Base-by-base conservation (phyloP, 306 rosid species). In the Lathyrus oleraceus region DNA sequence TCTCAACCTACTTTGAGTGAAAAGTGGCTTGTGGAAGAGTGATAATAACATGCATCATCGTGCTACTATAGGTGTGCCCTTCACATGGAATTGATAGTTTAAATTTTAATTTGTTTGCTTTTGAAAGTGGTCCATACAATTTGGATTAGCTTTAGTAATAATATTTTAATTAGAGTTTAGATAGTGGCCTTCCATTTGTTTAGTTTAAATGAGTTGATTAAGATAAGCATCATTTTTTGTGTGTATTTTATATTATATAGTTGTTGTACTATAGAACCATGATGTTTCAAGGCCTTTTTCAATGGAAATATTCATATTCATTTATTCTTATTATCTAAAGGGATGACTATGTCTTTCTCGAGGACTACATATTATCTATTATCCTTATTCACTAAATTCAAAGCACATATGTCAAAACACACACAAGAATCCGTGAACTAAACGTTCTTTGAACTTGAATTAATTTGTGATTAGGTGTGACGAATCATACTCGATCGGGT, bases 41-140 rank as follows among this genome's bases (percentile, higher is more conserved):
- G 82, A 76, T 82, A 91, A 76, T 82, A 91, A 91, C 94, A 85
- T 85, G 97, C 89, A 82, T 74, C 81, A 77, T 87, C 81, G 82
- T 83, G 97, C 83, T 80, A 72, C 77, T 81, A 76, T 79, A 65
- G 85, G 86, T 87, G 82, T 87, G 90, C 86, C 40, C 77, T 79
- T 91, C 97, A 91, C 96, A 84, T 91, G 92, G 82, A 85, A 57
- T 69, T 77, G 17, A 28, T 72, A 64, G 25, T 39, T 65, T 43
- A 44, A 53, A 20, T 10, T 53, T 53, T 21, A 2, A 40, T 42
- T 42, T 66, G 12, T 65, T 69, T 38, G 0, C 25, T 19, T 62
- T 72, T 78, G 43, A 0, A 51, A 61, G 88, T 90, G 88, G 93
- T 87, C 93, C 96, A 65, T 76, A 17, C 75, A 32, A 70, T 79